Evolutionary conservation across 2,329 filamentous ascomycete species (phyloP).

Genomic region (Ophiostoma perfectum): DNA sequence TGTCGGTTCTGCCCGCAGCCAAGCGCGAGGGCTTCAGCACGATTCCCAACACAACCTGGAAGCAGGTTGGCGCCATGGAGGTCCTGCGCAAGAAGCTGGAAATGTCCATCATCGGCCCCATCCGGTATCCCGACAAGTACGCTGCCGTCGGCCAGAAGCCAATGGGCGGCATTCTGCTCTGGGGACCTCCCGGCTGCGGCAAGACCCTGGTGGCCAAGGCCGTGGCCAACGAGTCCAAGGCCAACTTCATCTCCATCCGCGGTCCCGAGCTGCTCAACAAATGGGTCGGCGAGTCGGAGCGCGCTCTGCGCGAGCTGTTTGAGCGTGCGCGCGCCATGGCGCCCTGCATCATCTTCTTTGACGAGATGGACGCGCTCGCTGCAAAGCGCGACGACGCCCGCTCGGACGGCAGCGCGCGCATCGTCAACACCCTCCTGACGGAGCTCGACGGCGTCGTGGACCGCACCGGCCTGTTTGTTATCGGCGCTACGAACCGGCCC

Average conservation of each 20-base stretch:
- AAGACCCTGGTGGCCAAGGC: conserved; percentile 96
- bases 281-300: conserved; percentile 93
- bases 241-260: conserved; percentile 97
- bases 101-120: conserved; percentile 83
- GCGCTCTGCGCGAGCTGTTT: conserved; percentile 88
- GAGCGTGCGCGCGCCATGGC: conserved; percentile 76
- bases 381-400: conserved; percentile 68
- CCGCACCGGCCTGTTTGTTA: conserved; percentile 82
- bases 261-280: conserved; percentile 96
- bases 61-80: conserved; percentile 79
- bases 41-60: conserved; percentile 89
- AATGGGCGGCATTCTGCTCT: conserved; percentile 83
- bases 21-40: conserved; percentile 93
- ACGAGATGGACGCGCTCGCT: conserved; percentile 84
- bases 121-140: conserved; percentile 74
- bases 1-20: conserved; percentile 70
- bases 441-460: conserved; percentile 83
- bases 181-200: conserved; percentile 93
- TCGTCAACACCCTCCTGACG: conserved; percentile 91
- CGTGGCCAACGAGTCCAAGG: conserved; percentile 88
- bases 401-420: conserved; percentile 75
- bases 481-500: conserved; percentile 89
- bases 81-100: conserved; percentile 75
- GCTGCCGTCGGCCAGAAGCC: conserved; percentile 70
- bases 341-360: conserved; percentile 95